Percentiles rank a stretch among this genome's conserved stretches.
These are phyloP conservation scores for Cercospora nicotianae DNA, from an alignment of 2,329 filamentous ascomycete species.

Conservation along the genomic window DNA sequence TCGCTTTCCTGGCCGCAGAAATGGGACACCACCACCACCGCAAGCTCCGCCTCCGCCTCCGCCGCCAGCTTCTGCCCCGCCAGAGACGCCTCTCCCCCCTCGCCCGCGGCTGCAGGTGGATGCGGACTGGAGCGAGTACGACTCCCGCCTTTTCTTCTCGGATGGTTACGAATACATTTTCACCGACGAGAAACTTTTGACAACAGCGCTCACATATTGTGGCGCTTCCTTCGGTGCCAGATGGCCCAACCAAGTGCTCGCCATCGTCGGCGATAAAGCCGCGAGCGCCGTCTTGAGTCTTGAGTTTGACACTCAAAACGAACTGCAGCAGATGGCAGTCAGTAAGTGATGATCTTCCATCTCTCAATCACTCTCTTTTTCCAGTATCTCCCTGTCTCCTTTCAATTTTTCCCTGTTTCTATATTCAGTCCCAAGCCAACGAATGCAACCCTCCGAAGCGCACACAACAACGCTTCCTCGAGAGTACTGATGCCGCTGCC, in stretches of 20 bases:
- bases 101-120: background rate
- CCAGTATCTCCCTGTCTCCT: background rate
- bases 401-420: background rate
- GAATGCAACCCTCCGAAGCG: background rate
- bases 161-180: constrained; percentile 4
- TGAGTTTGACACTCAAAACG: background rate
- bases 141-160: background rate
- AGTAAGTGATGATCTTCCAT: background rate
- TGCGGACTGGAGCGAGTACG: background rate
- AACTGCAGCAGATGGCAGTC: background rate
- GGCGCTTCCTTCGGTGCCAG: background rate
- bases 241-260: constrained; percentile 2
- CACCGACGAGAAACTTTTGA: background rate
- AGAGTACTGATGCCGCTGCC: background rate
- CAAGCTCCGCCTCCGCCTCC: background rate
- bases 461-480: background rate
- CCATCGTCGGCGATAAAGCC: background rate
- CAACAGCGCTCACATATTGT: background rate
- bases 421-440: background rate
- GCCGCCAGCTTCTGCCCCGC: background rate
- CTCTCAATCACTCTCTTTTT: background rate
- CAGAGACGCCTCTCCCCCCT: background rate
- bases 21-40: background rate
- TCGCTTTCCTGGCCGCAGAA: background rate
- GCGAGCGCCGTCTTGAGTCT: background rate